Evolutionary conservation across 495 filamentous ascomycete genomes (phyloP).

Genomic region (Geopyxis carbonaria): DNA sequence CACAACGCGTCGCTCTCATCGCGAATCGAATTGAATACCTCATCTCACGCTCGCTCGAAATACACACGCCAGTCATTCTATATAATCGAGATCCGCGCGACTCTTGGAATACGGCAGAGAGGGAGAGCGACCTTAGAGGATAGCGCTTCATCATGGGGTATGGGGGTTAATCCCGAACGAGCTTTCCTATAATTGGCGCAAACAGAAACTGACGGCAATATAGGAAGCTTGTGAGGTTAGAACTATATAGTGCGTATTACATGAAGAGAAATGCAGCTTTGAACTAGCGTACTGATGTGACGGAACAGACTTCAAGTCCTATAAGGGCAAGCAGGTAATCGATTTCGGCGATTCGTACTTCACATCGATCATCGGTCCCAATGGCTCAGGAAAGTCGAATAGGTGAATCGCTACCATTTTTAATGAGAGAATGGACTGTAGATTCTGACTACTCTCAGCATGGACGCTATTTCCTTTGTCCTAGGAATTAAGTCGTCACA

Average conservation of each 20-base stretch:
- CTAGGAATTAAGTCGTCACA: conserved; percentile 96
- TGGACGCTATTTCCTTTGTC: conserved; percentile 99
- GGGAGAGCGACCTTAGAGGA: too few relatives aligned
- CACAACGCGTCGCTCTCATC: too few relatives aligned
- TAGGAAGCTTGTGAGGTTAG: conserved; percentile 80
- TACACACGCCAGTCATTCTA: too few relatives aligned
- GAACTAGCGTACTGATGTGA: conserved; percentile 1
- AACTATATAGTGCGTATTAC: conserved; percentile 80
- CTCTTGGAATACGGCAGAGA: too few relatives aligned
- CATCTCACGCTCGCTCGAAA: too few relatives aligned
- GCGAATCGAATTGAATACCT: too few relatives aligned
- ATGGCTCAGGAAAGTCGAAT: conserved; percentile 99
- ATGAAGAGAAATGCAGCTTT: too few relatives aligned
- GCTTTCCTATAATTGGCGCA: neutral
- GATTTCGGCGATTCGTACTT: conserved; percentile 98
- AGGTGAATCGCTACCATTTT: conserved; percentile 38
- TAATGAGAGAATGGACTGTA: too few relatives aligned
- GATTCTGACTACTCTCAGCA: conserved; percentile 34
- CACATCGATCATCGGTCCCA: conserved; percentile 96
- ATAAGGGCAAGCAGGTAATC: conserved; percentile 83
- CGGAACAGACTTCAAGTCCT: conserved; percentile 86
- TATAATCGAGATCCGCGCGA: too few relatives aligned
- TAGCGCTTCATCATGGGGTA: too few relatives aligned
- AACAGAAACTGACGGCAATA: too few relatives aligned
- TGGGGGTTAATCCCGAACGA: too few relatives aligned